phyloP scores from a whole-genome alignment of 306 rosid species.

The Corylus americana region DNA sequence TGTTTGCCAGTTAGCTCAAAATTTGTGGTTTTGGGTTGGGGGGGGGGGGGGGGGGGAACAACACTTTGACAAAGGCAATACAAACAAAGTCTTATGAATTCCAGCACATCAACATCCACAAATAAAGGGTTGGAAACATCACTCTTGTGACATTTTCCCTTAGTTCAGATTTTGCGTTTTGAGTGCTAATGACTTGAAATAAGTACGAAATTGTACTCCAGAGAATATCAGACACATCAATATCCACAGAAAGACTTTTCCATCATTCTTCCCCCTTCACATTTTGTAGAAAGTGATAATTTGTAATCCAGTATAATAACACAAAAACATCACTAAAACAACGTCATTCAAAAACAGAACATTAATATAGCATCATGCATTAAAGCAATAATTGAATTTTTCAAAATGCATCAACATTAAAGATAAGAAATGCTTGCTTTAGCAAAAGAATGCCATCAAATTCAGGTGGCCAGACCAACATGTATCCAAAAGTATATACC shows the following conservation, averaged over 20 bases:
- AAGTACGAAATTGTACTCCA: not conserved
- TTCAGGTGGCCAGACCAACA: not conserved
- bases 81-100: not conserved
- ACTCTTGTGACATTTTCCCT: not conserved
- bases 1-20: not conserved
- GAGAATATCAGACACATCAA: not conserved
- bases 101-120: not conserved
- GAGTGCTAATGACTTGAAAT: too few relatives aligned
- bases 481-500: conserved; percentile 42
- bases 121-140: not conserved
- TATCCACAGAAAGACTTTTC: not conserved
- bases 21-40: too few relatives aligned
- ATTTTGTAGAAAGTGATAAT: not conserved
- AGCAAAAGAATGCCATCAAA: not conserved
- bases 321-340: not conserved
- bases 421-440: not conserved
- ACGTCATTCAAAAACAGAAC: not conserved
- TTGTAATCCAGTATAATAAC: not conserved
- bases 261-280: too few relatives aligned
- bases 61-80: not conserved
- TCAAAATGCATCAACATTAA: not conserved
- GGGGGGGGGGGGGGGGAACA: not conserved
- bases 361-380: not conserved
- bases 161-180: not conserved
- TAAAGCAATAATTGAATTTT: not conserved